phyloP scores from a whole-genome alignment of 225 moss, liverwort and hornwort species.

The Thuidium tamariscinum region DNA sequence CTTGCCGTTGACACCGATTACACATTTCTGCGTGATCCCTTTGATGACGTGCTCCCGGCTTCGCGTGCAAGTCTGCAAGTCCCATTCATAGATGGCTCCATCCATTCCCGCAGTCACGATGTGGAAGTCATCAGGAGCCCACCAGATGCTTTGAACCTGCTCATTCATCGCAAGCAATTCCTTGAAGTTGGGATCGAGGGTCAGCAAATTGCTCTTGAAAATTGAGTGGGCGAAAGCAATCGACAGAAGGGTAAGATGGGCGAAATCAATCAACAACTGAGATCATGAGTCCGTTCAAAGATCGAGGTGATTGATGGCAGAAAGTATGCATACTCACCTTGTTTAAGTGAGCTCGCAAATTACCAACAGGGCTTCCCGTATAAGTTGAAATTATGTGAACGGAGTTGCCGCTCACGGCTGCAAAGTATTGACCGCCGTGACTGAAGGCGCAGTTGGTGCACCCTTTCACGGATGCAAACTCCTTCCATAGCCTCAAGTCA shows the following conservation, averaged over 20 bases:
- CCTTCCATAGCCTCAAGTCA: neutral
- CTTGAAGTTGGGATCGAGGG: neutral
- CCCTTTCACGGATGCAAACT: neutral
- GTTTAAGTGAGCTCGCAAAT: neutral
- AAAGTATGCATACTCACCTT: neutral
- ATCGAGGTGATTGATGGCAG: too few species aligned
- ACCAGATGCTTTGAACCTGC: constrained; percentile 83
- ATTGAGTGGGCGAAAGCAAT: neutral
- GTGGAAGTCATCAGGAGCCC: constrained; percentile 57
- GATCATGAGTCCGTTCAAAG: neutral
- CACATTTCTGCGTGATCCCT: constrained; percentile 59
- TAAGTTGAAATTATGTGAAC: neutral
- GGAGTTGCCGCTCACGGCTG: neutral
- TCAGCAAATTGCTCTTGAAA: neutral
- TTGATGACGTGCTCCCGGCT: constrained; percentile 60
- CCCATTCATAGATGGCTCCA: constrained; percentile 84
- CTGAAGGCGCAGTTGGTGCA: neutral
- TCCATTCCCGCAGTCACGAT: constrained; percentile 65
- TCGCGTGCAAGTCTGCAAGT: constrained; percentile 44
- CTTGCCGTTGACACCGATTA: constrained; percentile 30
- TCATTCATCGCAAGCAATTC: neutral
- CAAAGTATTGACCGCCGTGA: neutral
- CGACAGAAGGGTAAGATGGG: neutral
- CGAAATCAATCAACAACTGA: too few species aligned
- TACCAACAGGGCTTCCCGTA: neutral